Base-by-base conservation (phyloP, 139 green algal species). In the Coelastrella sp. region DNA sequence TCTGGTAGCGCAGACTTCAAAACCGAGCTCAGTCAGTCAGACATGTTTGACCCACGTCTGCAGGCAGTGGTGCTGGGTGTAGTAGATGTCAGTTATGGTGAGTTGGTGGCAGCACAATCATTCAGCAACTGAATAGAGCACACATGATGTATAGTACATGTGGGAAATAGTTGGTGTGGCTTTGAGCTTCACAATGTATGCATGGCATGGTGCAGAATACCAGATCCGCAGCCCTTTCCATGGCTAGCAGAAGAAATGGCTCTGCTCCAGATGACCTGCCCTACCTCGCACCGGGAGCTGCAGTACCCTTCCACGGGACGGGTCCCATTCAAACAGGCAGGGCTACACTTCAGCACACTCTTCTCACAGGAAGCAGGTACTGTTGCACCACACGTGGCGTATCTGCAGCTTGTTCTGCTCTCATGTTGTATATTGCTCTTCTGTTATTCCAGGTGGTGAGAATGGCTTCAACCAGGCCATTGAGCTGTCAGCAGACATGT, bases 381-480 rank as follows among this genome's bases (percentile, higher is more conserved):
- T 78, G 70, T 25, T 78, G 70, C 70, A 24, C 70, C 7, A 4
- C 63, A 7, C 63, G 15, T 17, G 15, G 63, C 63, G 63, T 17
- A 72, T 14, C 4, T 14, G 12, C 5, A 17, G 63, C 63, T 17
- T 72, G 1, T 72, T 14, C 63, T 22, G 15, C 63, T 22, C 63
- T 72, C 12, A 14, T 17, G 63, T 19, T 68, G 78, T 66, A 6
- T 68, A 4, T 19, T 65, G 35, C 7, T 14, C 7, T 19, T 61
- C 19, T 76, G n/a, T 59, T 58, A 20, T 75, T 74, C 6, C 84
- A 81, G 84, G 68, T 88, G 84, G 68, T 24, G 84, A 99, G 91
- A 99, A 99, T 93, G 98, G 98, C 19, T 99, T 99, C 96, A 99
- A 96, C 90, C 98, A 99, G 93, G 98, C 98, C 11, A 99, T 99